Evolutionary conservation across 176 grass and related monocot genomes (phyloP), one percentile per base, ranked within the genome.

Genomic region (Phoenix dactylifera): DNA sequence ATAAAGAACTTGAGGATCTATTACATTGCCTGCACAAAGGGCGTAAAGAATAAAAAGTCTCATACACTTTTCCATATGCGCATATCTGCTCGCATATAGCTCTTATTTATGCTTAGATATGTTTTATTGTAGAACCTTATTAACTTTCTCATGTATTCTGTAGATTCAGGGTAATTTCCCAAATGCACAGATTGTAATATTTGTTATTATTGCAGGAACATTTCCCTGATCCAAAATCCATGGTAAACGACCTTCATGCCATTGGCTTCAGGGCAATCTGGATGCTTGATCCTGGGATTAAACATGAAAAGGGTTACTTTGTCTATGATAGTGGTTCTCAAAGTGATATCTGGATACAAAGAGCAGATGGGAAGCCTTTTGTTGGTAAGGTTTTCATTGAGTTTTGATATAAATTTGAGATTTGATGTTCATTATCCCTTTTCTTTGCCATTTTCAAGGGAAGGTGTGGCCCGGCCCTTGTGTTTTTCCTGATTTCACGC

Each of bases 251-350:
- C 66, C 83, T 96, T 17, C 92, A 90, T 75, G 25, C 64, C 24
- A 82, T 76, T 14, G 80, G 87, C 12, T 96, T 85, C 68, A 79
- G 90, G 64, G 84, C 92, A 85, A 88, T 96, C 15, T 96, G 92
- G 92, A 96, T 96, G 92, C 83, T 96, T 82, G 92, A 96, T 53
- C 92, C 92, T 66, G 92, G 92, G 26, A 96, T 96, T 20, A 90
- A 96, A 80, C 80, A 77, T 17, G 83, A 96, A 63, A 50, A 88
- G 14, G 87, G 87, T 17, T 96, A 88, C 74, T 87, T 80, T 90
- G 77, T 70, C 20, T 96, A 80, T 73, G 86, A 88, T 18, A 88
- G 86, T 70, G 87, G 92, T 69, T 80, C 83, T 64, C 16, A 77
- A 82, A 80, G 49, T 50, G 81, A 96, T 80, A 81, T 83, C 53